phyloP scores from a whole-genome alignment of 352 stramenopile genomes.

The Phytophthora capsici region DNA sequence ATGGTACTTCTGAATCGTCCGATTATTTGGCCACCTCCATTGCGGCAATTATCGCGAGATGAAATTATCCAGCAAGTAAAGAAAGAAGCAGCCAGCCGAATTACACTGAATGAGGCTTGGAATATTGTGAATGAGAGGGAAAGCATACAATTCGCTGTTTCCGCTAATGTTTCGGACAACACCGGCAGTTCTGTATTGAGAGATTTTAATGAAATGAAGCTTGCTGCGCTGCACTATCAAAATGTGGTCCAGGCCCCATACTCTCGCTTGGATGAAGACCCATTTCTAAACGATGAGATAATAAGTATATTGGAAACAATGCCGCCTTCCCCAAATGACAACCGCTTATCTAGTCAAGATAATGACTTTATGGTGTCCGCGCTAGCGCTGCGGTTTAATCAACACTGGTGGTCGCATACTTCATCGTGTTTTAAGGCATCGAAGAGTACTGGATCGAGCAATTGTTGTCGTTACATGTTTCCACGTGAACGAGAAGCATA shows the following conservation, averaged over 20 bases:
- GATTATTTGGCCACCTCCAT: too few species aligned
- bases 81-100: too few species aligned
- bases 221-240: too few species aligned
- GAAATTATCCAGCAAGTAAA: too few species aligned
- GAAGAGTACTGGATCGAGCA: not conserved
- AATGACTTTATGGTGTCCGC: constrained; percentile 3
- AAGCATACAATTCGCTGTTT: not conserved
- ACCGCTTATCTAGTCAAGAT: not conserved
- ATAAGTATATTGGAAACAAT: not conserved
- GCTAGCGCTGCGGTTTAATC: not conserved
- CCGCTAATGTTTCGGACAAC: too few species aligned
- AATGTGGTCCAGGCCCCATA: not conserved
- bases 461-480: not conserved
- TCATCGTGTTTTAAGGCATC: not conserved
- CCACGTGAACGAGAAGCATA: not conserved
- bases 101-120: too few species aligned
- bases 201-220: too few species aligned
- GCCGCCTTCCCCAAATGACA: not conserved
- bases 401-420: constrained; percentile 7
- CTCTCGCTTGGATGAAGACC: not conserved
- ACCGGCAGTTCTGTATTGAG: too few species aligned
- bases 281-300: not conserved
- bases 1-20: too few species aligned
- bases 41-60: not conserved
- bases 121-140: not conserved